Conservation (phyloP, 139 green algal species). For the Chlamydomonas eustigma region DNA sequence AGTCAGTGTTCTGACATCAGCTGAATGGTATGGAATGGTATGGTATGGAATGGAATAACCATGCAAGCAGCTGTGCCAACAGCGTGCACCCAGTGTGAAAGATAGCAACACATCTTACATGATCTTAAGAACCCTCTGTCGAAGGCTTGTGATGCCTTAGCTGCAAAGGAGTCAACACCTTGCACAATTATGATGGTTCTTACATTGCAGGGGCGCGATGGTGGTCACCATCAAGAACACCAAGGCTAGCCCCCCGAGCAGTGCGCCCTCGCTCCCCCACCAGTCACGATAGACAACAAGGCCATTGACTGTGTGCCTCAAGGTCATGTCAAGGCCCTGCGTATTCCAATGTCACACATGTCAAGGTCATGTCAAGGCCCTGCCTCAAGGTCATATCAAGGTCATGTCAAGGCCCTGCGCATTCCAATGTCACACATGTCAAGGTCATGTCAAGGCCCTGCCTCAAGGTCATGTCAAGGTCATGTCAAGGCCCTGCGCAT, state of each 20-base stretch:
- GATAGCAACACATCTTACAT: no score
- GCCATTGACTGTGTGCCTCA: neutral
- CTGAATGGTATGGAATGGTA: no score
- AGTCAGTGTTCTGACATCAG: no score
- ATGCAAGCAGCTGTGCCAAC: no score
- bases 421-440: neutral
- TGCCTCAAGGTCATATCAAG: slow-evolving; percentile 10
- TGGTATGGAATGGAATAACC: no score
- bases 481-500: slow-evolving; percentile 25
- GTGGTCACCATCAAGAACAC: slow-evolving; percentile 47
- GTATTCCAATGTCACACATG: neutral
- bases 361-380: no score
- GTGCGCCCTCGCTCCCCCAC: slow-evolving; percentile 42
- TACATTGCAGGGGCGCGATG: slow-evolving; percentile 8
- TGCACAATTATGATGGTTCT: no score
- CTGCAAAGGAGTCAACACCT: no score
- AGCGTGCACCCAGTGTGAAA: no score
- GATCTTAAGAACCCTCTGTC: no score
- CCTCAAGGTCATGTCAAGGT: slow-evolving; percentile 14
- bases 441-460: no score
- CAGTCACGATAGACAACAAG: neutral
- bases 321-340: slow-evolving; percentile 24
- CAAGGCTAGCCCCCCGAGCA: slow-evolving; percentile 44
- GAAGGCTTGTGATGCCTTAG: no score
- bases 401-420: slow-evolving; percentile 26